Evolutionary conservation across 495 filamentous ascomycete species (phyloP), one percentile per base, ranked within the genome.

Genomic region (Neurospora sp.): DNA sequence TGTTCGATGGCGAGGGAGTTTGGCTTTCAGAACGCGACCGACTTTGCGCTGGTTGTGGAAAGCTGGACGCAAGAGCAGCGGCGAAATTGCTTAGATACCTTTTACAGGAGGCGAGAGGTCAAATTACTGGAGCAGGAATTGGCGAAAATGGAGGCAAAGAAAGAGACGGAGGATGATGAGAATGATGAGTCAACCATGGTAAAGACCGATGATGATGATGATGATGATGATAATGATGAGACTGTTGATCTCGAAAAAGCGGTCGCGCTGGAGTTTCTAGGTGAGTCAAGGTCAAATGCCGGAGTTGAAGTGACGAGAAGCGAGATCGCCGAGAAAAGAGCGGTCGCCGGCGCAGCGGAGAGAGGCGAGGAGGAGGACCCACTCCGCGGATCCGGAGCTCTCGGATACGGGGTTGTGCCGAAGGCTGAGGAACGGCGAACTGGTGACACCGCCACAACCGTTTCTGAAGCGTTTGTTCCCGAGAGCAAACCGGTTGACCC

Each of bases 31-130:
- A 89, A 88, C 82, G 89, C 89, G 8, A 91, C 88, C 8, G 92
- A 97, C 75, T 99, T 99, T 87, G 96, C 94, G 65, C 86, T 97
- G 61, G 91, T 94, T 9, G 96, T 99, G 14, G 96, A 99, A 81
- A 88, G 91, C 37, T 96, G 93, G 94, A 97, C 93, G 72, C 93
- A 94, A 83, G 92, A 90, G 76, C 87, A 96, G 82, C 80, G 96
- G 78, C 85, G 92, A 76, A 88, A 90, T 70, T 93, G 89, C 80
- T 84, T 99, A 72, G 93, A 97, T 70, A 83, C 81, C 44, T 98
- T 97, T 86, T 98, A 99, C 83, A 78, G 75, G 73, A 79, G 75
- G 70, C 78, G 87, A 27, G 80, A 80, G 72, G 81, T 82, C 71
- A 82, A 73, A 73, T 69, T 86, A 61, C 71, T 80, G 72, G 78